A percentile compares a stretch with the other conserved stretches of the same genome.
phyloP scores from a whole-genome alignment of 2,329 filamentous ascomycete genomes.

The Alternaria novae-zelandiae region DNA sequence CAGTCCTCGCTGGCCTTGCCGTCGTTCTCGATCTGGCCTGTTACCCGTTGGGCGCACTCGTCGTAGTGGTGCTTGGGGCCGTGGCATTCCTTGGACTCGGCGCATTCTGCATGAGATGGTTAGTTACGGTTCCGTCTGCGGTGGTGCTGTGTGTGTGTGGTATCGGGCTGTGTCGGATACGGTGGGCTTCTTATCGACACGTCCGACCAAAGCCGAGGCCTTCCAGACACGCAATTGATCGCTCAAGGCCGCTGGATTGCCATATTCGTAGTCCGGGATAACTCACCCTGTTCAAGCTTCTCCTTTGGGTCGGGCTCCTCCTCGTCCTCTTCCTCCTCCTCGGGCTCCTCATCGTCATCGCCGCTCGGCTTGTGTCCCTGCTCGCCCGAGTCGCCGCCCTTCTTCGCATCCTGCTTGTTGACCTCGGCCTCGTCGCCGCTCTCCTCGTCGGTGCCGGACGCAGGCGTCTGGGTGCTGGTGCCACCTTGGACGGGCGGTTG shows the following conservation, averaged over 20 bases:
- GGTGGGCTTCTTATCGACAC: not conserved
- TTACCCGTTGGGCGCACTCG: constrained; percentile 96
- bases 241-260: not conserved
- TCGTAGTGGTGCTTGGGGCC: constrained; percentile 97
- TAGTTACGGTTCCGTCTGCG: constrained; percentile 16
- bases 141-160: not conserved
- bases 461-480: constrained; percentile 46
- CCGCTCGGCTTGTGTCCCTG: constrained; percentile 57
- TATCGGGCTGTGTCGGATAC: not conserved
- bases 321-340: constrained; percentile 83
- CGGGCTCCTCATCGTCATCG: constrained; percentile 70
- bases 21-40: constrained; percentile 70
- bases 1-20: constrained; percentile 89
- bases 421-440: constrained; percentile 50
- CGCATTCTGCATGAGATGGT: constrained; percentile 72
- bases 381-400: constrained; percentile 51
- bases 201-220: not conserved
- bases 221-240: not conserved
- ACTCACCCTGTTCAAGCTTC: constrained; percentile 88
- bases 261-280: not conserved
- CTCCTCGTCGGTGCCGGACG: constrained; percentile 54
- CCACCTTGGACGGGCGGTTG: constrained; percentile 48
- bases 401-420: constrained; percentile 51
- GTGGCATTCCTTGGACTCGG: constrained; percentile 82
- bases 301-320: constrained; percentile 87